Conservation (phyloP, 2,329 filamentous ascomycete genomes). For the Ophiosphaerella narmari region DNA sequence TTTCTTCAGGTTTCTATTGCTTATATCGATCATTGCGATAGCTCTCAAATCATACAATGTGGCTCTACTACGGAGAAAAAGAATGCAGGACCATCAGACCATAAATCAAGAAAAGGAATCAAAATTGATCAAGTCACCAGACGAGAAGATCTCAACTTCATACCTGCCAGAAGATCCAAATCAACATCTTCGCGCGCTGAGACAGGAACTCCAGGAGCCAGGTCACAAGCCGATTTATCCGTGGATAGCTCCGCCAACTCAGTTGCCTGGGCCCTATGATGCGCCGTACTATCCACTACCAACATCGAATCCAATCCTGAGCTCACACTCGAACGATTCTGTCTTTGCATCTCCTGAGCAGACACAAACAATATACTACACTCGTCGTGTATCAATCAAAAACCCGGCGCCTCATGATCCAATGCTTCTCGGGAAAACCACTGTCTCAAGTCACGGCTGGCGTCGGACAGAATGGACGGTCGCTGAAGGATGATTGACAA, state of each 20-base stretch:
- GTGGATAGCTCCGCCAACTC: constrained; percentile 38
- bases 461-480: constrained; percentile 43
- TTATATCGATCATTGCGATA: constrained; percentile 22
- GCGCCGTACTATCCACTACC: constrained; percentile 41
- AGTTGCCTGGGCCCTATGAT: constrained; percentile 43
- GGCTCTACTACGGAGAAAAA: constrained; percentile 21
- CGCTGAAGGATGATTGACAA: constrained; percentile 27
- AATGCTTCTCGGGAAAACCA: constrained; percentile 31
- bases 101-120: constrained; percentile 5
- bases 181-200: constrained; percentile 16
- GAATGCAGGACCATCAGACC: constrained; percentile 8
- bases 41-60: constrained; percentile 19
- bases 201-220: constrained; percentile 20
- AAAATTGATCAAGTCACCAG: constrained; percentile 3
- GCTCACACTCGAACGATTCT: constrained; percentile 19
- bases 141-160: constrained; percentile 5
- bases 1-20: constrained; percentile 21
- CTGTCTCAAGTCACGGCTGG: constrained; percentile 37
- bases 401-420: constrained; percentile 17
- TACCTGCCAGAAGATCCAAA: constrained; percentile 8
- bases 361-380: constrained; percentile 23
- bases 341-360: constrained; percentile 7
- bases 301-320: constrained; percentile 32
- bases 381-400: constrained; percentile 32
- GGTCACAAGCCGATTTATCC: constrained; percentile 34